Evolutionary conservation across 2,329 filamentous ascomycete species (phyloP).

Genomic region (Bretziella fagacearum): DNA sequence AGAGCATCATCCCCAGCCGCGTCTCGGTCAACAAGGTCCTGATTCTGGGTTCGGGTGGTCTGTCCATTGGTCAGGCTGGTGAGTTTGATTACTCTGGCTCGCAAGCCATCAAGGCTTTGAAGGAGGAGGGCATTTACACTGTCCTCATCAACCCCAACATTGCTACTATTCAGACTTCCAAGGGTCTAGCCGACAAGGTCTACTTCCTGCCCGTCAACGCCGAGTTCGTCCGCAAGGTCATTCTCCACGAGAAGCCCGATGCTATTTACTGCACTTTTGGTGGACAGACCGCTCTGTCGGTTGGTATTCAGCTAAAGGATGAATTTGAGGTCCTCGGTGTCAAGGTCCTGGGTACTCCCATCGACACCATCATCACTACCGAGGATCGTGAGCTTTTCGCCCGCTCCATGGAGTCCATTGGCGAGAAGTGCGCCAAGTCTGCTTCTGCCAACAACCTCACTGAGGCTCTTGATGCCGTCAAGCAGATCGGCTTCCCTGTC

Average conservation of each 20-base stretch:
- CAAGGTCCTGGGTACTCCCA: slow-evolving; percentile 86
- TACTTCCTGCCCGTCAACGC: slow-evolving; percentile 96
- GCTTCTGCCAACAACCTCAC: slow-evolving; percentile 78
- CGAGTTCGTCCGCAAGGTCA: slow-evolving; percentile 95
- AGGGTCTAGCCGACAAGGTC: slow-evolving; percentile 93
- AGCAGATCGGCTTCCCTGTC: slow-evolving; percentile 87
- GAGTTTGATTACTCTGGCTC: slow-evolving; percentile 98
- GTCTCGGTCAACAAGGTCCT: slow-evolving; percentile 88
- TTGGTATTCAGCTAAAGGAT: slow-evolving; percentile 94
- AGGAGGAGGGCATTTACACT: slow-evolving; percentile 96
- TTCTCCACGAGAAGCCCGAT: slow-evolving; percentile 83
- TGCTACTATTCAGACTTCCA: slow-evolving; percentile 95
- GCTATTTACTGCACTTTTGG: slow-evolving; percentile 97
- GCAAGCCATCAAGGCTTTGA: slow-evolving; percentile 95
- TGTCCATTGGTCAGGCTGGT: slow-evolving; percentile 94
- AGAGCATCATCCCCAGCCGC: slow-evolving; percentile 37
- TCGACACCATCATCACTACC: slow-evolving; percentile 95
- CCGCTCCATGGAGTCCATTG: slow-evolving; percentile 94
- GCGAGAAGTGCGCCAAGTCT: slow-evolving; percentile 94
- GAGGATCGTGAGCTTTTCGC: slow-evolving; percentile 96
- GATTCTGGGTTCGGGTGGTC: slow-evolving; percentile 80
- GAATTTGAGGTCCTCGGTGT: slow-evolving; percentile 89
- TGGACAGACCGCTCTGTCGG: slow-evolving; percentile 89
- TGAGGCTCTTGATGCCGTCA: slow-evolving; percentile 75
- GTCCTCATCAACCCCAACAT: slow-evolving; percentile 98